A percentile compares a stretch with the other conserved stretches of the same genome.
Evolutionary conservation across 2,329 filamentous ascomycete genomes (phyloP).

Genomic region (Penicillium freii): DNA sequence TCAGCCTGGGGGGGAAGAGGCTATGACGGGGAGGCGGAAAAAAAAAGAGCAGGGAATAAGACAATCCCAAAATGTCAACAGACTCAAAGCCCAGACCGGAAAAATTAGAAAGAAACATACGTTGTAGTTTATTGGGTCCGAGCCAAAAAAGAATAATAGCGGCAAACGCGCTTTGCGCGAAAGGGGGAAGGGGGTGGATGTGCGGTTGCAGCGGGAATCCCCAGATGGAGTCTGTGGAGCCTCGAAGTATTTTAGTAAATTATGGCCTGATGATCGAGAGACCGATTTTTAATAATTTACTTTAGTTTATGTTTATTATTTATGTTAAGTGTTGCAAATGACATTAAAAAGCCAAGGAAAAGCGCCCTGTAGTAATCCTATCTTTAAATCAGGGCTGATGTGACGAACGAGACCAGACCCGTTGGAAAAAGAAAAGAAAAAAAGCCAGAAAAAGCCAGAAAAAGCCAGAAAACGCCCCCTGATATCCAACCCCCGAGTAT

Average conservation of each 20-base stretch:
- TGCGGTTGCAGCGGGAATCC: conserved; percentile 39
- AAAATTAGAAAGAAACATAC: background rate
- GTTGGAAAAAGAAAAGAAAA: background rate
- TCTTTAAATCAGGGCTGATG: conserved; percentile 12
- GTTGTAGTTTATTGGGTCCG: background rate
- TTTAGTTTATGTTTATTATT: background rate
- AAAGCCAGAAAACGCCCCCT: conserved; percentile 4
- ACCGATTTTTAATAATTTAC: background rate
- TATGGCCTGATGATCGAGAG: conserved; percentile 16
- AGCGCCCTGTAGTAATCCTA: background rate
- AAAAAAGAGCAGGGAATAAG: background rate
- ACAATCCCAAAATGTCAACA: background rate
- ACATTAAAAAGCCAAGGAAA: background rate
- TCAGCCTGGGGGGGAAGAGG: background rate
- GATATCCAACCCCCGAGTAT: conserved; percentile 1
- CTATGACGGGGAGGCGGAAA: conserved; percentile 5
- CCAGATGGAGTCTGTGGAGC: conserved; percentile 26
- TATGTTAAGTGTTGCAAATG: background rate
- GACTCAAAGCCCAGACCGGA: background rate
- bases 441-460: background rate
- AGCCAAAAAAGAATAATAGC: conserved; percentile 19
- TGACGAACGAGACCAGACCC: conserved; percentile 10
- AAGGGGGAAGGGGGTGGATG: conserved; percentile 22
- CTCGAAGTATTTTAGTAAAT: conserved; percentile 1
- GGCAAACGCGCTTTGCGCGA: conserved; percentile 43